Conservation (phyloP, 768 basidiomycete genomes). For the Phanerodontia chrysosporium region DNA sequence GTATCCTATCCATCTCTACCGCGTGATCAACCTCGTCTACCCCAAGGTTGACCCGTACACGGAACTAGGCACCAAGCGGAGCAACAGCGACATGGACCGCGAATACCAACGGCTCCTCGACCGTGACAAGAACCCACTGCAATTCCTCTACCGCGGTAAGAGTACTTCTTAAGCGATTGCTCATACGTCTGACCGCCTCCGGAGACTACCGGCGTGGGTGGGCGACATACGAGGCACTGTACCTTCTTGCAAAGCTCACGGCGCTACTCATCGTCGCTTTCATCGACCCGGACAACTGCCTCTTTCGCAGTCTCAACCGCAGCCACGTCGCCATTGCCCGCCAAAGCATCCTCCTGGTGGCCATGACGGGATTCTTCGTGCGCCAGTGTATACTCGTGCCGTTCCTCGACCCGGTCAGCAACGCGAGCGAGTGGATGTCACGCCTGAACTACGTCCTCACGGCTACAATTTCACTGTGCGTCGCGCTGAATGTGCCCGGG, state of each 20-base stretch:
- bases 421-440: constrained; percentile 73
- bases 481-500: constrained; percentile 55
- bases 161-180: constrained; percentile 20
- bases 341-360: constrained; percentile 54
- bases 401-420: constrained; percentile 66
- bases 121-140: constrained; percentile 63
- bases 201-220: constrained; percentile 67
- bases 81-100: constrained; percentile 51
- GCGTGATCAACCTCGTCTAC: constrained; percentile 50
- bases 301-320: constrained; percentile 55
- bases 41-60: constrained; percentile 66
- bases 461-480: constrained; percentile 57
- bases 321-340: constrained; percentile 51
- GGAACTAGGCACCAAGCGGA: constrained; percentile 64
- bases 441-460: constrained; percentile 67
- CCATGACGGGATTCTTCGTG: constrained; percentile 56
- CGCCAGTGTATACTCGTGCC: constrained; percentile 58
- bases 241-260: constrained; percentile 67
- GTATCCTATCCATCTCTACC: constrained; percentile 63
- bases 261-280: constrained; percentile 62
- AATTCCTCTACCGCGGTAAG: constrained; percentile 69
- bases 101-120: constrained; percentile 67
- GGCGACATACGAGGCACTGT: constrained; percentile 61
- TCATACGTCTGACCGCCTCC: not conserved
- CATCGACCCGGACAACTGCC: constrained; percentile 67